Conservation (phyloP, 352 stramenopile species). For the Phytophthora boehmeriae region DNA sequence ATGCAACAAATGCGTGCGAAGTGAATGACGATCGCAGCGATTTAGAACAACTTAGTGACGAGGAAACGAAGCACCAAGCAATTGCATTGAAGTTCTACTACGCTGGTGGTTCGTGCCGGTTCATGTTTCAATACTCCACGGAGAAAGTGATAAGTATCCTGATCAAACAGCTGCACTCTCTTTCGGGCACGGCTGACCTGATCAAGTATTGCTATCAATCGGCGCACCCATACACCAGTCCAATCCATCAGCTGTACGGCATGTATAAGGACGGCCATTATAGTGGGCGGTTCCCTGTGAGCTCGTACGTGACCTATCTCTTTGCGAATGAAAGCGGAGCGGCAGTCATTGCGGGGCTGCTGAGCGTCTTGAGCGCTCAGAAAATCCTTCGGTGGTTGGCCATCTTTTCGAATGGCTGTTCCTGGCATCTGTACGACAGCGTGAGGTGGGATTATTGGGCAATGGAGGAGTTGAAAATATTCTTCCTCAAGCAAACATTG, state of each 20-base stretch:
- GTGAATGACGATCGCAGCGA: too few relatives aligned
- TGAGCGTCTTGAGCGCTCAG: neutral
- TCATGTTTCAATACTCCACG: too few relatives aligned
- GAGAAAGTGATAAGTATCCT: too few relatives aligned
- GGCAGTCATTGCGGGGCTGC: neutral
- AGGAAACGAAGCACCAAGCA: too few relatives aligned
- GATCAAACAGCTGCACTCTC: too few relatives aligned
- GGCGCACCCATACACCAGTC: neutral
- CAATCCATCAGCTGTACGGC: conserved; percentile 15
- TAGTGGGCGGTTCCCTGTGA: conserved; percentile 1
- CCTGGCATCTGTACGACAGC: conserved; percentile 1
- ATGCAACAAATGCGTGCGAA: too few relatives aligned
- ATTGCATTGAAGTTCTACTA: too few relatives aligned
- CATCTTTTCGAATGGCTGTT: conserved; percentile 17
- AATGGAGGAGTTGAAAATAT: neutral
- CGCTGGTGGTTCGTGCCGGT: too few relatives aligned
- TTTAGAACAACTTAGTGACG: too few relatives aligned
- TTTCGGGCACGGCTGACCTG: too few relatives aligned
- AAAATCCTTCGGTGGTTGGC: conserved; percentile 1
- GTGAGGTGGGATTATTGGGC: neutral
- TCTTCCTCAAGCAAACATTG: conserved; percentile 8
- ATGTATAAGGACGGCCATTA: neutral
- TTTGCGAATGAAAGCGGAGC: neutral
- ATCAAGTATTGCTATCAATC: conserved; percentile 5
- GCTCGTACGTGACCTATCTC: conserved; percentile 7